phyloP scores from a whole-genome alignment of 2,329 filamentous ascomycete genomes.

The Onygenales sp. region DNA sequence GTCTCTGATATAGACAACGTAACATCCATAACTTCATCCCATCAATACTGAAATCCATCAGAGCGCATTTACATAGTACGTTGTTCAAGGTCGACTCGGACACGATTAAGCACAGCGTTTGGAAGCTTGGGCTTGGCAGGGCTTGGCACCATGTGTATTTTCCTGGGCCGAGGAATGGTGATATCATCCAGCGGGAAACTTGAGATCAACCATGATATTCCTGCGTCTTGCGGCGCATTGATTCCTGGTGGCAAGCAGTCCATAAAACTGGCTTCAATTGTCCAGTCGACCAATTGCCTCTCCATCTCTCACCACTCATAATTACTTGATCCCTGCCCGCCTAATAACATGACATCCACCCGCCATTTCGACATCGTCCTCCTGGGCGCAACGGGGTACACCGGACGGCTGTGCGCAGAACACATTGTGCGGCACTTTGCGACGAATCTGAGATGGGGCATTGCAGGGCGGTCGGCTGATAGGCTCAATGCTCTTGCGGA shows the following conservation, averaged over 20 bases:
- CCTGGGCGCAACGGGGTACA: constrained; percentile 69
- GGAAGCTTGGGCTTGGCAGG: too few species aligned
- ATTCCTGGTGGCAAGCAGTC: neutral
- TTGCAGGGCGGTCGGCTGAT: constrained; percentile 68
- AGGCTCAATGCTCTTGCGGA: constrained; percentile 64
- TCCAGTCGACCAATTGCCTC: neutral
- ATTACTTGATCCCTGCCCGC: neutral
- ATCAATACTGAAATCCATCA: too few species aligned
- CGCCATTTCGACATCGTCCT: constrained; percentile 57
- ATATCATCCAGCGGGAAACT: neutral
- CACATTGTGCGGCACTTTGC: constrained; percentile 63
- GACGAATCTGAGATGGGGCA: constrained; percentile 74
- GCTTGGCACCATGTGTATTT: too few species aligned
- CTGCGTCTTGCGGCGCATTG: neutral
- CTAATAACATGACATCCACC: constrained; percentile 5
- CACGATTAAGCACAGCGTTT: too few species aligned
- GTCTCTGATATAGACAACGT: too few species aligned
- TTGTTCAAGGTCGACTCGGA: too few species aligned
- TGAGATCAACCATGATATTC: neutral
- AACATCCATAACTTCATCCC: too few species aligned
- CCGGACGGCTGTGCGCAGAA: constrained; percentile 65
- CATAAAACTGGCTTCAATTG: neutral
- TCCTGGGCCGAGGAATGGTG: neutral
- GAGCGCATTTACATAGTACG: too few species aligned
- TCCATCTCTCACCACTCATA: neutral